Base-by-base conservation (phyloP, 352 stramenopile genomes). In the Phytophthora cryptogea region DNA sequence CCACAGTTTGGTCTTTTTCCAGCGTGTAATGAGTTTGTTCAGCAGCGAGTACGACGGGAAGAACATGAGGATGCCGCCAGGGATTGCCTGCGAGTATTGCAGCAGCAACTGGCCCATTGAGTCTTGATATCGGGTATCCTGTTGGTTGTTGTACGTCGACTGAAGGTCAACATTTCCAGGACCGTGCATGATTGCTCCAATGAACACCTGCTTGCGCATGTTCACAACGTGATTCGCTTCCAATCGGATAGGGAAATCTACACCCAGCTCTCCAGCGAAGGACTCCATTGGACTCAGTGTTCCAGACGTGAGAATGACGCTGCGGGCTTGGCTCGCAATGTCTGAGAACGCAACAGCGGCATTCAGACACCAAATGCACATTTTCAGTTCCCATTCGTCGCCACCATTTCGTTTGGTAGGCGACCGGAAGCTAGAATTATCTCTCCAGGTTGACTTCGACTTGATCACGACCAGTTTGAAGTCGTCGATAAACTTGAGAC, bases 211-310 rank as follows among this genome's bases (percentile, higher is more conserved):
- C 27, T 86, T 86, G n/a, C 78, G 77, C 72, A 96, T 93, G 41
- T 94, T 88, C 7, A 96, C 83, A 1, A 96, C 86, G 52, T 96
- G 88, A 37, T 93, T 95, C 4, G 85, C 84, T 46, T 96, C 88
- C 0, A 96, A 48, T 0, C 82, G 86, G 50, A 96, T 88, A 1
- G 81, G 76, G 28, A 96, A 96, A 28, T 89, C 78, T 0, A 84
- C 79, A 4, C 88, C 86, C 8, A 96, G 62, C 46, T 96, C 88
- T 0, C 83, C 83, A 2, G 78, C 84, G 61, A 95, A 94, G n/a
- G 86, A 93, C 5, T 93, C 86, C 84, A 96, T 93, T 4, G 88
- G 88, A 49, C 83, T 92, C 27, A 96, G 58, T 11, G 88, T 96
- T 10, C 88, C 88, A 4, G 84, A 94, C 16, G 88, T 93, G 16